Percentiles rank a stretch among this genome's conserved stretches.
Conservation (phyloP, 192 early-diverging fungal species). For the Coemansia sp. region DNA sequence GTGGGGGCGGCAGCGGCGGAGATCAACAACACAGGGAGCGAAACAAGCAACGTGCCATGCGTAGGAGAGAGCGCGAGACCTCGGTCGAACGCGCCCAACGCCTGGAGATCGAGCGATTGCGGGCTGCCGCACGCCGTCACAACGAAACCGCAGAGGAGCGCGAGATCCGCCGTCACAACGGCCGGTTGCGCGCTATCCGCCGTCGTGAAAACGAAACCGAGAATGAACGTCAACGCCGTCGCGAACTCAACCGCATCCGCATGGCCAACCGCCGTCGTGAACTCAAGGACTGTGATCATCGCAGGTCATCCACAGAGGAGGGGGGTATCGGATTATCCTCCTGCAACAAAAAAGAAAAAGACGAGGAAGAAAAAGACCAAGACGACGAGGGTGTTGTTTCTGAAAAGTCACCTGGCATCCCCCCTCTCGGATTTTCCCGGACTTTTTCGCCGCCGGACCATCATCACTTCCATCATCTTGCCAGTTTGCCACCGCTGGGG, state of each 20-base stretch:
- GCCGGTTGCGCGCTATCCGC: conserved; percentile 18
- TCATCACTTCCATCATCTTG: too few relatives aligned
- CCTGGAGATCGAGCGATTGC: conserved; percentile 22
- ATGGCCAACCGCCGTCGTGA: conserved; percentile 27
- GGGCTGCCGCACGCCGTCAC: conserved; percentile 19
- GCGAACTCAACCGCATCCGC: conserved; percentile 25
- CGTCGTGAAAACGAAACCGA: conserved; percentile 32
- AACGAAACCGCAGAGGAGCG: conserved; percentile 24
- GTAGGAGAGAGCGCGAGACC: conserved; percentile 26
- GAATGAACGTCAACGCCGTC: conserved; percentile 18
- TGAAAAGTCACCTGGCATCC: background rate
- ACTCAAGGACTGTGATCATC: background rate
- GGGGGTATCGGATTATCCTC: too few relatives aligned
- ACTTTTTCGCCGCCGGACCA: too few relatives aligned
- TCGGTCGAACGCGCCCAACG: conserved; percentile 15
- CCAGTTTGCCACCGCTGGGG: too few relatives aligned
- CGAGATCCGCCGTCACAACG: conserved; percentile 15
- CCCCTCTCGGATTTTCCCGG: too few relatives aligned
- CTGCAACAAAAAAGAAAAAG: too few relatives aligned
- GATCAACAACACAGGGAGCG: conserved; percentile 9
- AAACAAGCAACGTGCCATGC: conserved; percentile 21
- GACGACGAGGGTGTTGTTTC: too few relatives aligned
- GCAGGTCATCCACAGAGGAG: background rate
- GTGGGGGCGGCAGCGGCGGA: background rate
- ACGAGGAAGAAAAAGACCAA: too few relatives aligned